These are phyloP conservation scores for Phytophthora sp. DNA, from an alignment of 352 stramenopile genomes.

Conservation along the genomic window DNA sequence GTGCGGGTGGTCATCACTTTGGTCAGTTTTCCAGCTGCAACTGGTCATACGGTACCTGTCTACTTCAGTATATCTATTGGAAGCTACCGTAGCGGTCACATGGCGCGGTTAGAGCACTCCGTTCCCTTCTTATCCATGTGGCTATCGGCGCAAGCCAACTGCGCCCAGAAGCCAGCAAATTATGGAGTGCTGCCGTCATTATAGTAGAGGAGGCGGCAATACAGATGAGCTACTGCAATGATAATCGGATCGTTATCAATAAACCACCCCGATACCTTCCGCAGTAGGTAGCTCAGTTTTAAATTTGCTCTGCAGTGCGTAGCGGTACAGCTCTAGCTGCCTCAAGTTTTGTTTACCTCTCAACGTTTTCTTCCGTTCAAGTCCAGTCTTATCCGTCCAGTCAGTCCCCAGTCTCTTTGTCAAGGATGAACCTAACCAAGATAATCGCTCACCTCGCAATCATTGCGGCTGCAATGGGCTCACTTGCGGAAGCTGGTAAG, in stretches of 20 bases:
- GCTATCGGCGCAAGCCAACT: too few relatives aligned
- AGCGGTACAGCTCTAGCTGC: neutral
- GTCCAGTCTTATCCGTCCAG: neutral
- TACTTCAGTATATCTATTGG: too few relatives aligned
- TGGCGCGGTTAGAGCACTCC: neutral
- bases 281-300: neutral
- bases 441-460: constrained; percentile 3
- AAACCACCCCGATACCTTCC: too few relatives aligned
- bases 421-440: constrained; percentile 21
- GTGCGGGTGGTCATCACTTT: too few relatives aligned
- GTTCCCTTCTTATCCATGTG: too few relatives aligned
- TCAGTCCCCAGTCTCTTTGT: neutral
- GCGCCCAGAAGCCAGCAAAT: too few relatives aligned
- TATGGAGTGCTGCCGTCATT: neutral
- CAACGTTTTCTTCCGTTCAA: neutral
- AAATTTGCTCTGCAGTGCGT: neutral
- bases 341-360: too few relatives aligned
- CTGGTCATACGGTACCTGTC: too few relatives aligned
- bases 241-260: too few relatives aligned
- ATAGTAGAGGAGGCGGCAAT: constrained; percentile 1
- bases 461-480: neutral
- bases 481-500: neutral
- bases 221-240: neutral
- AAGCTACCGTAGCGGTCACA: too few relatives aligned
- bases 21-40: too few relatives aligned